Evolutionary conservation across 805 yeast genomes (phyloP).

Genomic region (Starmera quercuum): DNA sequence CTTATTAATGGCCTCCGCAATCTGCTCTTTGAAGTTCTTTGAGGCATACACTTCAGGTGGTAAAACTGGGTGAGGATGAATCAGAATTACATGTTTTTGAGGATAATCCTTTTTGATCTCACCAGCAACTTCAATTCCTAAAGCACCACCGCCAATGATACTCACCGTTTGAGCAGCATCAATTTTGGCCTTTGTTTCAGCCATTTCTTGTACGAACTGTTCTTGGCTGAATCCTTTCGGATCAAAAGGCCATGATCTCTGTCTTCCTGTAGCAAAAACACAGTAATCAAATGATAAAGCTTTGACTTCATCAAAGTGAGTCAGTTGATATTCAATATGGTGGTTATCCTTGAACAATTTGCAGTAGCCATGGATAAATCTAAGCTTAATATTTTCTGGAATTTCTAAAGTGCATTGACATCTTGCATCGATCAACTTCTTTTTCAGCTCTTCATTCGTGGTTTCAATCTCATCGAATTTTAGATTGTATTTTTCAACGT

Average conservation of each 20-base stretch:
- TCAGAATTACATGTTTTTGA: constrained; percentile 27
- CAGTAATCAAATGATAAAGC: constrained; percentile 36
- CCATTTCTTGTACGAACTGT: constrained; percentile 36
- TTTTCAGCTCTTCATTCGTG: constrained; percentile 24
- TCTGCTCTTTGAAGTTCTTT: constrained; percentile 11
- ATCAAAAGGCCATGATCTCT: constrained; percentile 47
- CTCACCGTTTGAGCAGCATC: constrained; percentile 29
- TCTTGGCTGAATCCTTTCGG: constrained; percentile 35
- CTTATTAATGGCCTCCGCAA: constrained; percentile 9
- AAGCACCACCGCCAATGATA: constrained; percentile 45
- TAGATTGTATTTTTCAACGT: constrained; percentile 18
- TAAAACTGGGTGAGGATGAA: constrained; percentile 34
- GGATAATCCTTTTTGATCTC: constrained; percentile 34
- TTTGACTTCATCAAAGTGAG: constrained; percentile 14
- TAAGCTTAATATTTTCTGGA: constrained; percentile 10
- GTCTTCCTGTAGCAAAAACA: constrained; percentile 41
- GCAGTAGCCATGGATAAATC: constrained; percentile 17
- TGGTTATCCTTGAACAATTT: constrained; percentile 15
- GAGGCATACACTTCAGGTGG: constrained; percentile 30
- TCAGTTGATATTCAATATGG: constrained; percentile 9
- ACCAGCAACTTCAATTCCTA: constrained; percentile 44
- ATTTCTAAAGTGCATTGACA: constrained; percentile 2
- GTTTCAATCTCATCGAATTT: constrained; percentile 26
- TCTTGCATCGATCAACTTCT: constrained; percentile 9
- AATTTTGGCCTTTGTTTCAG: constrained; percentile 23